Percentiles rank a stretch among this genome's conserved stretches.
Conservation (phyloP, 73 alveolate species). For the Paraurostyla sp. region DNA sequence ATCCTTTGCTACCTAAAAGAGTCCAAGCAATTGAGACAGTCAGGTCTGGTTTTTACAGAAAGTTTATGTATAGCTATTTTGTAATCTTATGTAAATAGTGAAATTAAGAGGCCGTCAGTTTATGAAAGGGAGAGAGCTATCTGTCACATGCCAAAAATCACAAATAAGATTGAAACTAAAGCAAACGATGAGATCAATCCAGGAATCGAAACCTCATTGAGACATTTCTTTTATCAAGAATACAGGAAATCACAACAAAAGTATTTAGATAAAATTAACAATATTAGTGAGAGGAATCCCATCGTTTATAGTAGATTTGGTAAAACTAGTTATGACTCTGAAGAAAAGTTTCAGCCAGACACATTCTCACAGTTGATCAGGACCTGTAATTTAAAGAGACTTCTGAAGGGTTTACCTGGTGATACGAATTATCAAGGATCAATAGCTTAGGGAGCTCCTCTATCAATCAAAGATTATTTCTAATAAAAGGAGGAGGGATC, state of each 20-base stretch:
- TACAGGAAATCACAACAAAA: not conserved
- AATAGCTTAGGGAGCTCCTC: not conserved
- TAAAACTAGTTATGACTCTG: constrained; percentile 40
- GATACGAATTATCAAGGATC: constrained; percentile 20
- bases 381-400: constrained; percentile 50
- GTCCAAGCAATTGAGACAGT: not conserved
- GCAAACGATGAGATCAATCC: constrained; percentile 27
- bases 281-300: constrained; percentile 61
- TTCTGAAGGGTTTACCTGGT: constrained; percentile 45
- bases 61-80: not conserved
- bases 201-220: constrained; percentile 46
- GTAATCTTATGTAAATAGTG: constrained; percentile 11
- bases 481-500: constrained; percentile 8
- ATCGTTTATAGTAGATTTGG: constrained; percentile 64
- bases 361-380: constrained; percentile 18
- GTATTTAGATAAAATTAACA: no score
- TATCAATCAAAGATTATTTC: constrained; percentile 20
- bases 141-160: not conserved
- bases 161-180: not conserved
- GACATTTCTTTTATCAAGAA: constrained; percentile 53
- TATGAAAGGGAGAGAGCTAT: constrained; percentile 30
- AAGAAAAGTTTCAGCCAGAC: constrained; percentile 47
- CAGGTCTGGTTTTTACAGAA: constrained; percentile 35
- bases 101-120: constrained; percentile 10
- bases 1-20: constrained; percentile 32